These are phyloP conservation scores for Aurinia saxatilis DNA, from an alignment of 345 rosid species.

Conservation along the genomic window DNA sequence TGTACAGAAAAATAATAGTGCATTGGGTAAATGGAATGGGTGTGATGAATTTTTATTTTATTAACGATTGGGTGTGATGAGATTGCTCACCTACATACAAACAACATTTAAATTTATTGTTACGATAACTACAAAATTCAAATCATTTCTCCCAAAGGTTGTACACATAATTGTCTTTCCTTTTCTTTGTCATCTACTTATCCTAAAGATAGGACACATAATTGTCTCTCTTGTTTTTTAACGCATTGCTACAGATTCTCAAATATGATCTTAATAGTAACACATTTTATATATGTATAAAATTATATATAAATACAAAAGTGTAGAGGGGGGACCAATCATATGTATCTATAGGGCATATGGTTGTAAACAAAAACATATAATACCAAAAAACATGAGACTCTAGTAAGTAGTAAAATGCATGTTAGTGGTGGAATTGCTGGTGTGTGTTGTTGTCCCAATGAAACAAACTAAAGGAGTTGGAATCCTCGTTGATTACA, in stretches of 20 bases:
- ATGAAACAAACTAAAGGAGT: background rate
- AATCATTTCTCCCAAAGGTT: background rate
- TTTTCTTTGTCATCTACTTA: background rate
- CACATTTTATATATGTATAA: background rate
- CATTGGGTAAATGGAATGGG: slow-evolving; percentile 12
- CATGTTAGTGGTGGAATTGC: background rate
- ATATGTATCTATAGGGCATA: background rate
- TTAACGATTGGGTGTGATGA: background rate
- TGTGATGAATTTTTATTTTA: background rate
- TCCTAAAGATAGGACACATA: background rate
- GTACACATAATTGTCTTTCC: background rate
- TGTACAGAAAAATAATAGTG: background rate
- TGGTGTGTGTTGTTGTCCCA: background rate
- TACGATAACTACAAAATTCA: background rate
- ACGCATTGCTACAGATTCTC: background rate
- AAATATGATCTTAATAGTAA: background rate
- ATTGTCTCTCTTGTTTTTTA: background rate
- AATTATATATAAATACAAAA: background rate
- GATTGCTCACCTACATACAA: background rate
- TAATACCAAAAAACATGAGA: no score
- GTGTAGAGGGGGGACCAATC: slow-evolving; percentile 1
- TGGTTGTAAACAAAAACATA: background rate
- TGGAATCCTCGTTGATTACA: background rate
- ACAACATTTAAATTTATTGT: background rate
- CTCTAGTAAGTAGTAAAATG: background rate